Base-by-base conservation (phyloP, 2,329 filamentous ascomycete genomes). In the Ophiosphaerella korrae region DNA sequence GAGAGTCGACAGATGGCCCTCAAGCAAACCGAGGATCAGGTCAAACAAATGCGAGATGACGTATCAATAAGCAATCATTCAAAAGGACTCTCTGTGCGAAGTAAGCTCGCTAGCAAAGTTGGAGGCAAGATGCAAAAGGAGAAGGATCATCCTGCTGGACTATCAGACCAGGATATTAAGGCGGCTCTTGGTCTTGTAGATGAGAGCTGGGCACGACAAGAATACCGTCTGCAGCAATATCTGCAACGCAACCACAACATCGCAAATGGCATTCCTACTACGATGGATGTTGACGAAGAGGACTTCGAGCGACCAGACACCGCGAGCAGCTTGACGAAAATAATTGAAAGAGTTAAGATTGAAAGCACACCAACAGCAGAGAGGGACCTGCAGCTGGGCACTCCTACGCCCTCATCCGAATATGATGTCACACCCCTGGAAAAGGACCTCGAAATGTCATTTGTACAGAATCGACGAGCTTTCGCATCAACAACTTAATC, bases 1-100 rank as follows among this genome's bases (percentile, higher is more conserved):
- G 78, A 82, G 55, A 85, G 88, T 54, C 80, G 86, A 40, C 76
- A 79, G 21, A 78, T 82, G 58, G 83, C 86, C 3, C 79, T 89
- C 51, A 84, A 84, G 53, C 81, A 78, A 56, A 80, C 84, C 3
- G 80, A 82, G 50, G 77, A 80, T 40, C 81, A 84, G 58, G 78
- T 84, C 41, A 81, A 82, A 56, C 76, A 75, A 26, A 77, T 83
- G 60, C 75, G 78, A 44, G 77, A 80, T 32, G 74, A 77, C 13
- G 42, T 50, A 3, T 55, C 60, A 0, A 45, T 54, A 7, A 58
- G 60, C 14, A 53, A 48, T 39, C 69, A 60, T 51, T 67, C 48
- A 34, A 75, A 68, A 52, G 60, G 62, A 2, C 33, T 63, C 1
- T 76, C 66, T 7, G 63, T 74, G 7, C 67, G 72, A 29, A 71